These are phyloP conservation scores for Marasmius sp. DNA, from an alignment of 1,284 basidiomycete genomes.

Conservation along the genomic window DNA sequence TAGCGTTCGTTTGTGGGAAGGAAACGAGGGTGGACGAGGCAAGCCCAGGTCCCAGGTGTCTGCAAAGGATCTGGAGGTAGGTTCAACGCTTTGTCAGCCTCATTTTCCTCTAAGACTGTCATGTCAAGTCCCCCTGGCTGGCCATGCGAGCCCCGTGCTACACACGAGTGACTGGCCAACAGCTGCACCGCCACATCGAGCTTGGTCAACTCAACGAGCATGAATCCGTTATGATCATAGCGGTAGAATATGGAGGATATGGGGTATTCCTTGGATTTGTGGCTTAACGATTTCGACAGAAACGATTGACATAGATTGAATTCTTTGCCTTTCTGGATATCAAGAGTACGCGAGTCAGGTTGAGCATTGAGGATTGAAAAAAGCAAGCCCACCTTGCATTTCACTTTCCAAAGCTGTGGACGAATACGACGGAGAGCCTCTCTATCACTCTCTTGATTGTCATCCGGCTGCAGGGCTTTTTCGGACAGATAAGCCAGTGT, in stretches of 20 bases:
- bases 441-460: too few species aligned
- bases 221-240: not conserved
- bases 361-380: not conserved
- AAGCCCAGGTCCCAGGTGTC: not conserved
- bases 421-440: not conserved
- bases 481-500: too few species aligned
- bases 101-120: not conserved
- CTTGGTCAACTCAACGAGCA: not conserved
- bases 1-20: not conserved
- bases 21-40: not conserved
- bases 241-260: not conserved
- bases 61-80: not conserved
- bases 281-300: not conserved
- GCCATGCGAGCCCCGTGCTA: not conserved
- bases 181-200: not conserved
- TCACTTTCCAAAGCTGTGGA: not conserved
- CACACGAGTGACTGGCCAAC: not conserved
- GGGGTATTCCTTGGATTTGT: not conserved
- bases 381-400: not conserved
- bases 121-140: not conserved
- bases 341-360: not conserved
- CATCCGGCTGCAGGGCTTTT: too few species aligned
- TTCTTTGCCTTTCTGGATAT: not conserved
- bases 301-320: not conserved
- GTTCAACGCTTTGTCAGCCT: not conserved